These are phyloP conservation scores for Microdochium bolleyi DNA, from an alignment of 2,329 filamentous ascomycete genomes.

Conservation along the genomic window DNA sequence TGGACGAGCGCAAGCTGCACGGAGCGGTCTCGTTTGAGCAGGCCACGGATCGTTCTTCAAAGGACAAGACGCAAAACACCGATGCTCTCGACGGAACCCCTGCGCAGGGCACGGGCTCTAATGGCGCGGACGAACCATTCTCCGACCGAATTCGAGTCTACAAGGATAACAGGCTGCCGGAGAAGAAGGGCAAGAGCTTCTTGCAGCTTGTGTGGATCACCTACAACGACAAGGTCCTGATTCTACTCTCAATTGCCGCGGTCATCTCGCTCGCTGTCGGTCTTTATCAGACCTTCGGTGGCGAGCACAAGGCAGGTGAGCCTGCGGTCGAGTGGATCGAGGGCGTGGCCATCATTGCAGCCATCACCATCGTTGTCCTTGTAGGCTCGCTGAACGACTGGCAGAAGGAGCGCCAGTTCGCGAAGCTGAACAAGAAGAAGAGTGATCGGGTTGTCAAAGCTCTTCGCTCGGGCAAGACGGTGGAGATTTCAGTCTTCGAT, in stretches of 20 bases:
- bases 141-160: slow-evolving; percentile 63
- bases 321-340: slow-evolving; percentile 70
- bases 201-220: slow-evolving; percentile 73
- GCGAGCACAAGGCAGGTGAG: slow-evolving; percentile 37
- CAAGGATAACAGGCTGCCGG: slow-evolving; percentile 64
- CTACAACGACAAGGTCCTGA: slow-evolving; percentile 76
- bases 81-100: slow-evolving; percentile 1
- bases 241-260: slow-evolving; percentile 63
- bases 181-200: slow-evolving; percentile 66
- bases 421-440: slow-evolving; percentile 72
- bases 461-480: slow-evolving; percentile 60
- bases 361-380: slow-evolving; percentile 67
- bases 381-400: slow-evolving; percentile 74
- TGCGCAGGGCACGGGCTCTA: neutral
- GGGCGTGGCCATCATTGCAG: slow-evolving; percentile 74
- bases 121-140: slow-evolving; percentile 31
- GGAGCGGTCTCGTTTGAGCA: slow-evolving; percentile 67
- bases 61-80: slow-evolving; percentile 22
- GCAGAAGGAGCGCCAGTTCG: slow-evolving; percentile 74
- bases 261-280: slow-evolving; percentile 67
- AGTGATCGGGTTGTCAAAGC: slow-evolving; percentile 67
- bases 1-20: slow-evolving; percentile 62
- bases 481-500: slow-evolving; percentile 63
- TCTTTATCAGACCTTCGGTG: slow-evolving; percentile 66
- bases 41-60: slow-evolving; percentile 36